phyloP scores from a whole-genome alignment of 73 alveolate species.

The Stentor coeruleus region DNA sequence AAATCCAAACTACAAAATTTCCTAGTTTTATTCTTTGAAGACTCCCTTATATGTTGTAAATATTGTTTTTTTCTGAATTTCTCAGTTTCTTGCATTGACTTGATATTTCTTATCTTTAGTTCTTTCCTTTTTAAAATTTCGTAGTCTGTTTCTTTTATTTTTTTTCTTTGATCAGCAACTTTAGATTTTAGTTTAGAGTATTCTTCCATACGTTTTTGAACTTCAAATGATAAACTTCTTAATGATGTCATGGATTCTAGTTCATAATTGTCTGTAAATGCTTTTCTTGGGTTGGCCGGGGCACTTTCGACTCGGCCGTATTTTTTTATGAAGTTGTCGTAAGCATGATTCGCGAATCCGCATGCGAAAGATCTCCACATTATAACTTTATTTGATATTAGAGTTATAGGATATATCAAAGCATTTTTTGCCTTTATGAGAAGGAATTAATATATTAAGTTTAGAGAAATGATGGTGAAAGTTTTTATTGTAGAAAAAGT shows the following conservation, averaged over 20 bases:
- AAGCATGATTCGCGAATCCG: neutral
- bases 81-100: neutral
- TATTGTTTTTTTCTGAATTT: neutral
- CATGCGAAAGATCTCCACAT: slow-evolving; percentile 20
- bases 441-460: too few species aligned
- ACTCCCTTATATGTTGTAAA: neutral
- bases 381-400: neutral
- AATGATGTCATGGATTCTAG: neutral
- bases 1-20: neutral
- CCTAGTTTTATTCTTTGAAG: neutral
- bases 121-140: neutral
- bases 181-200: neutral
- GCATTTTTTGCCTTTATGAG: too few species aligned
- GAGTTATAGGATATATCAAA: too few species aligned
- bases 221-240: neutral
- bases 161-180: neutral
- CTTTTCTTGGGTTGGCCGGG: neutral
- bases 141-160: neutral
- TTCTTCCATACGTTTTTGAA: neutral
- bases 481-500: too few species aligned
- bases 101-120: neutral
- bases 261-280: neutral
- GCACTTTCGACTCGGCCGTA: neutral
- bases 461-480: too few species aligned
- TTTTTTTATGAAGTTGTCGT: slow-evolving; percentile 12